These are phyloP conservation scores for Grifola frondosa DNA, from an alignment of 1,284 basidiomycete genomes.

Conservation along the genomic window DNA sequence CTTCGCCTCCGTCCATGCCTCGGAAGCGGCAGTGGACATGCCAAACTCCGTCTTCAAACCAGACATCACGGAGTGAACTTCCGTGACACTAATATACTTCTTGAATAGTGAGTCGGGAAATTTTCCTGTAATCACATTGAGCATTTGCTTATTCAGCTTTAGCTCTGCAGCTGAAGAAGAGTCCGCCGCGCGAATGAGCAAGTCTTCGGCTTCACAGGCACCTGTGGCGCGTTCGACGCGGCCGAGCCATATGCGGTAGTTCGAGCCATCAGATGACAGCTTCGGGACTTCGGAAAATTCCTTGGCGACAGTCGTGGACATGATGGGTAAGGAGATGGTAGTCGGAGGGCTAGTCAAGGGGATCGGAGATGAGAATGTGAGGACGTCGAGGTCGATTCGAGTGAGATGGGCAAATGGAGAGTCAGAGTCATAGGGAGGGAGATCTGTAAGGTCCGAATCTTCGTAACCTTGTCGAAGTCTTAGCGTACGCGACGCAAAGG, in stretches of 20 bases:
- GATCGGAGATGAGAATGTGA: too few relatives aligned
- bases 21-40: slow-evolving; percentile 3
- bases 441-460: too few relatives aligned
- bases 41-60: slow-evolving; percentile 7
- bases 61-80: slow-evolving; percentile 4
- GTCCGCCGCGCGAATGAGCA: background rate
- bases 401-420: too few relatives aligned
- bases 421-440: too few relatives aligned
- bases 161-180: background rate
- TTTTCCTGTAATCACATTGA: slow-evolving; percentile 2
- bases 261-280: slow-evolving; percentile 6
- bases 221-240: slow-evolving; percentile 7
- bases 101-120: slow-evolving; percentile 11
- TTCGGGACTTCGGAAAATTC: slow-evolving; percentile 11
- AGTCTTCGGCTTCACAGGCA: slow-evolving; percentile 4
- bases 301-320: slow-evolving; percentile 3
- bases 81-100: background rate
- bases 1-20: slow-evolving; percentile 3
- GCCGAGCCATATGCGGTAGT: slow-evolving; percentile 12
- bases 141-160: slow-evolving; percentile 4
- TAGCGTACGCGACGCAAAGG: too few relatives aligned
- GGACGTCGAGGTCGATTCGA: too few relatives aligned
- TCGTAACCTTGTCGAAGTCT: too few relatives aligned
- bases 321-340: too few relatives aligned
- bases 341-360: too few relatives aligned